Conservation (phyloP, 257 asterid genomes). For the Solanum medicagineum region DNA sequence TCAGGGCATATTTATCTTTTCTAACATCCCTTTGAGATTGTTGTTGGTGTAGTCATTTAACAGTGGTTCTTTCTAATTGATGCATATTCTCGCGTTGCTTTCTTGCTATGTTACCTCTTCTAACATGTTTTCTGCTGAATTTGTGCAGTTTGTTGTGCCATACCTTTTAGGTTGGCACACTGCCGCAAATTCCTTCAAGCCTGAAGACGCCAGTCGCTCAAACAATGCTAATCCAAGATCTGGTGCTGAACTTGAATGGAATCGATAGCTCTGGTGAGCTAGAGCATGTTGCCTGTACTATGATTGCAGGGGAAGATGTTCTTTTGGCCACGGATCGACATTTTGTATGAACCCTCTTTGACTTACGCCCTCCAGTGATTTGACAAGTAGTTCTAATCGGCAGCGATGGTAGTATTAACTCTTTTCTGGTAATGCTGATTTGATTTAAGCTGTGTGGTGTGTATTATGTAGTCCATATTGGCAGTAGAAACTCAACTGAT, state of each 20-base stretch:
- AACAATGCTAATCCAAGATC: slow-evolving; percentile 47
- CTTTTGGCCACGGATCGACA: background rate
- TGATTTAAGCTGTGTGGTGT: background rate
- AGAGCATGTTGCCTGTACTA: background rate
- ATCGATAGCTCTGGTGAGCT: slow-evolving; percentile 24
- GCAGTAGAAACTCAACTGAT: background rate
- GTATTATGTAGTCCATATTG: background rate
- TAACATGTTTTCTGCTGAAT: slow-evolving; percentile 4
- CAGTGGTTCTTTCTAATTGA: background rate
- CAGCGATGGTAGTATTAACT: background rate
- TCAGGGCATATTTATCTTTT: background rate
- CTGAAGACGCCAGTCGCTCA: slow-evolving; percentile 46
- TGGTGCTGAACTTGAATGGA: slow-evolving; percentile 72
- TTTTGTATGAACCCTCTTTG: background rate
- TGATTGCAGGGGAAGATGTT: background rate
- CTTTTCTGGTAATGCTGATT: background rate
- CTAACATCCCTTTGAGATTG: background rate
- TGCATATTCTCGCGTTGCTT: background rate
- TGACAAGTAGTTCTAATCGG: background rate
- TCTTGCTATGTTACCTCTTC: background rate
- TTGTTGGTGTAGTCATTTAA: background rate
- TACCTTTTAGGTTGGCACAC: slow-evolving; percentile 90
- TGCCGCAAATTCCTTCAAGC: slow-evolving; percentile 53
- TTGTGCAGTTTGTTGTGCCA: slow-evolving; percentile 68
- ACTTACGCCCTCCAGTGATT: background rate